Evolutionary conservation across 208 protist genomes (phyloP), one percentile per base, ranked within the genome.

Genomic region (Sergeia podlipaevii): DNA sequence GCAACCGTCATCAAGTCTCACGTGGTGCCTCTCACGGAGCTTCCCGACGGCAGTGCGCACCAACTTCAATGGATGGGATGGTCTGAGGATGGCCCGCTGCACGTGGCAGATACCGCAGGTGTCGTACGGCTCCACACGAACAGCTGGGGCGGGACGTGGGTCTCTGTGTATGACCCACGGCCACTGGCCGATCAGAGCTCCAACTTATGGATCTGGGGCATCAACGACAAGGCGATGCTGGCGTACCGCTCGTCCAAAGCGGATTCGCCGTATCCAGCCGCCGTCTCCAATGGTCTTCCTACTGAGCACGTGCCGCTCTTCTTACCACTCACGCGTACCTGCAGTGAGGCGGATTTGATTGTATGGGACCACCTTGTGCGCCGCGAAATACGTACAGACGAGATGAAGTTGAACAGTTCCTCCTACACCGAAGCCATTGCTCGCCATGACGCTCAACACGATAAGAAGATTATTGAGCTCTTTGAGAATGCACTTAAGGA

Each of bases 21-120:
- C 26, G 33, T 41, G 37, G 58, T 91, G 36, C 76, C 87, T 20
- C 71, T 95, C 15, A 91, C 87, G 6, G 54, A 65, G 47, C 29
- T 67, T 26, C 20, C 44, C 4, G 68, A 85, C 27, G 82, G 75
- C 20, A 55, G 39, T 13, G 58, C 50, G 18, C 87, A 89, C 44
- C 81, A 91, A 53, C 63, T 95, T 49, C 80, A 90, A 69, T 95
- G 87, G 87, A 55, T 91, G 21, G 87, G 87, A 10, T 95, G 80
- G 80, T 90, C 84, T 0, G 83, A 95, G 52, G 87, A 95, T 42
- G 87, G 87, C 11, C 76, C 85, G 24, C 79, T 95, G 51, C 84
- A 90, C 69, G 54, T 74, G 21, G 77, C 58, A 18, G 87, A 95
- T 58, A 91, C 80, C 8, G 87, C 87, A 1, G 87, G 87, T 10